Evolutionary conservation across 371 early-diverging fungal genomes (phyloP).

Genomic region (Actinomortierella wolfii): DNA sequence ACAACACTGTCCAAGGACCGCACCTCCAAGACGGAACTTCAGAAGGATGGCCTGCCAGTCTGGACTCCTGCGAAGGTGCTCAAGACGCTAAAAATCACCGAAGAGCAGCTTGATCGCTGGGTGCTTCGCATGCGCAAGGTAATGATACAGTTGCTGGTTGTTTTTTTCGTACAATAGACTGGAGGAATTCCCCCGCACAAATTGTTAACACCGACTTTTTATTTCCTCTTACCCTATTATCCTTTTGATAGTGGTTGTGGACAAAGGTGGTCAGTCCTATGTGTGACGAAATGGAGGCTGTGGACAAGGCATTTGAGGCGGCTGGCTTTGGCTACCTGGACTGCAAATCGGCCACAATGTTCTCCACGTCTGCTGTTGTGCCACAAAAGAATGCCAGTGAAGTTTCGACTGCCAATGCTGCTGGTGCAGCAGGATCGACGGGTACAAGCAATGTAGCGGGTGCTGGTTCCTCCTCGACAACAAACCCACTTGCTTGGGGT

Average conservation of each 20-base stretch:
- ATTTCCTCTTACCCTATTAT: background rate
- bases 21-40: constrained; percentile 43
- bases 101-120: constrained; percentile 45
- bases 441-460: background rate
- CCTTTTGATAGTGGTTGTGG: constrained; percentile 27
- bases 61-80: constrained; percentile 36
- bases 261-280: constrained; percentile 25
- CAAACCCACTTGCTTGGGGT: constrained; percentile 42
- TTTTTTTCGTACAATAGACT: no score
- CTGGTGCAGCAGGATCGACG: background rate
- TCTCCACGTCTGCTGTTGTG: constrained; percentile 21
- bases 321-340: constrained; percentile 37
- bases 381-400: constrained; percentile 25
- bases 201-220: background rate
- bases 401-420: background rate
- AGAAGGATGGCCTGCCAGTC: constrained; percentile 40
- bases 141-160: background rate
- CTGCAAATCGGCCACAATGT: constrained; percentile 46
- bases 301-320: constrained; percentile 32
- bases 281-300: constrained; percentile 32
- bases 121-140: constrained; percentile 42
- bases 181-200: no score
- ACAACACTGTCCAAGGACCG: constrained; percentile 48
- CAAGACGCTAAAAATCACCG: constrained; percentile 39
- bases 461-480: background rate